Conservation (phyloP, 306 rosid genomes). For the Astragalus glycyphyllos region DNA sequence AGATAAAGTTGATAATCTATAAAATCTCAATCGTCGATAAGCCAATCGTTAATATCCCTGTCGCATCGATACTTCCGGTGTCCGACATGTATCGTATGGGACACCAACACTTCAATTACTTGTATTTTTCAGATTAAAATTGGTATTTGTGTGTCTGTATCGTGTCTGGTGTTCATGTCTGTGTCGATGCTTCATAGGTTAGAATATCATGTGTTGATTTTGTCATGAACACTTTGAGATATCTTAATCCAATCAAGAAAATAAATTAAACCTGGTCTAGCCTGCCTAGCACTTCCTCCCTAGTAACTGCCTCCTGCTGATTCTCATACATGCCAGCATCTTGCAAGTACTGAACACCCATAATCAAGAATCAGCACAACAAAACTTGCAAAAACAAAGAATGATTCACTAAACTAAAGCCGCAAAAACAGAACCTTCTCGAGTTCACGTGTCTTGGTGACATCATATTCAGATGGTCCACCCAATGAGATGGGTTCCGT, state of each 20-base stretch:
- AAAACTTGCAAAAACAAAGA: conserved; percentile 27
- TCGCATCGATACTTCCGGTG: no score
- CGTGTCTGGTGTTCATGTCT: no score
- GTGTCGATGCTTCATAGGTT: background rate
- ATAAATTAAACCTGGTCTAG: conserved; percentile 84
- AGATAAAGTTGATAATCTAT: background rate
- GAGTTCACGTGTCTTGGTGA: conserved; percentile 71
- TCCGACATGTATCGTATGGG: no score
- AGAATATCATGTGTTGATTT: background rate
- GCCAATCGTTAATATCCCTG: background rate
- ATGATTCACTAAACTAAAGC: background rate
- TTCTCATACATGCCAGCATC: conserved; percentile 83
- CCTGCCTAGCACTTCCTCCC: conserved; percentile 96
- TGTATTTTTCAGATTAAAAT: no score
- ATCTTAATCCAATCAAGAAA: background rate
- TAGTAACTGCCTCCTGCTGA: conserved; percentile 77
- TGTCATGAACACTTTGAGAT: no score
- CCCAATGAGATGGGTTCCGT: conserved; percentile 86
- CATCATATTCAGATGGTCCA: conserved; percentile 83
- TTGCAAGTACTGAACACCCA: conserved; percentile 77
- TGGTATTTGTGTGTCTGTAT: no score
- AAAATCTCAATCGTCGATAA: background rate
- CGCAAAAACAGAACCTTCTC: conserved; percentile 65
- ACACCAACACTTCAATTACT: no score
- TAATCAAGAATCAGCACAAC: conserved; percentile 51